Evolutionary conservation across 352 stramenopile species (phyloP).

Genomic region (Phytopythium sindhum): DNA sequence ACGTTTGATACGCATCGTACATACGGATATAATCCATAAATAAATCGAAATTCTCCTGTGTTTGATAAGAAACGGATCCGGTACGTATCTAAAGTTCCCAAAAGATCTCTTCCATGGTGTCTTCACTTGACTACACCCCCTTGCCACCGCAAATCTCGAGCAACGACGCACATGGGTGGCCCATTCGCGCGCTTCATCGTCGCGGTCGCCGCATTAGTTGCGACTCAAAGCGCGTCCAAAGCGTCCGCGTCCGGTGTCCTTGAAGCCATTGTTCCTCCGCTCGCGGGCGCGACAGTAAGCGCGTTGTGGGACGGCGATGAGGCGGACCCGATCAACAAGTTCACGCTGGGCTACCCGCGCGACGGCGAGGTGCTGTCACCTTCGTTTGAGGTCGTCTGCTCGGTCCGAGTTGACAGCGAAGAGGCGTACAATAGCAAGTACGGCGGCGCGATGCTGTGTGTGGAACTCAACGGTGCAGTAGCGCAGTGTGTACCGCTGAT

Average conservation of each 20-base stretch:
- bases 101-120: neutral
- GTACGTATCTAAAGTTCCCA: neutral
- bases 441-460: slow-evolving; percentile 13
- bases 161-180: neutral
- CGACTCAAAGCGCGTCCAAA: neutral
- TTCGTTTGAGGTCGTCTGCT: slow-evolving; percentile 2
- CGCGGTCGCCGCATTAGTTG: neutral
- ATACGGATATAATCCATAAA: too few species aligned
- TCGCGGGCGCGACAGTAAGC: neutral
- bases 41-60: too few species aligned
- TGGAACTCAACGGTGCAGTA: slow-evolving; percentile 23
- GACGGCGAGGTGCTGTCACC: neutral
- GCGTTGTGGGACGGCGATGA: neutral
- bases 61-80: neutral
- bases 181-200: neutral
- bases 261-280: neutral
- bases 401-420: neutral
- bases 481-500: slow-evolving; percentile 15
- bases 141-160: neutral
- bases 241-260: neutral
- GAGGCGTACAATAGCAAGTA: slow-evolving; percentile 11
- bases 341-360: neutral
- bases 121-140: neutral
- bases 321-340: slow-evolving; percentile 1
- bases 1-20: too few species aligned